Evolutionary conservation across 108 stramenopile genomes (phyloP).

Genomic region (Cyclotella kingstonii): DNA sequence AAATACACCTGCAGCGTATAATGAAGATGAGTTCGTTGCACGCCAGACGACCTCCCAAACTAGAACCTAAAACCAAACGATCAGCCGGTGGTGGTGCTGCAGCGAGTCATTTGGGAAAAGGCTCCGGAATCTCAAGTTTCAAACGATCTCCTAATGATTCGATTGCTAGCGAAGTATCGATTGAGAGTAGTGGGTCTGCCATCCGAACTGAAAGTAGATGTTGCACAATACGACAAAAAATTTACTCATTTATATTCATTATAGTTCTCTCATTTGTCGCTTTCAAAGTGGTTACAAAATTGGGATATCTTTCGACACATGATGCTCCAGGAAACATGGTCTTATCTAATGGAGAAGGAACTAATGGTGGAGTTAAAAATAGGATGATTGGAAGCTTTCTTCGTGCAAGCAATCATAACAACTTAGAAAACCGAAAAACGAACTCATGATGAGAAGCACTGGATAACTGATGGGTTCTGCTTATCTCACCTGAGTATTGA

Average conservation of each 20-base stretch:
- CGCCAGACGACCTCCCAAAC: constrained; percentile 31
- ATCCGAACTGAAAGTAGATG: neutral
- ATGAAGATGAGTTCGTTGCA: constrained; percentile 24
- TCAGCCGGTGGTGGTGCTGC: neutral
- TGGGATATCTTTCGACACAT: no score
- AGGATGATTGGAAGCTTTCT: no score
- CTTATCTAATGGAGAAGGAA: no score
- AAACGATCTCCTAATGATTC: neutral
- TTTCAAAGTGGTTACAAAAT: no score
- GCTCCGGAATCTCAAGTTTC: neutral
- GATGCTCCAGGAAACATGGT: no score
- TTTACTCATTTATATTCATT: neutral
- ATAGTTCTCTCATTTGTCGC: no score
- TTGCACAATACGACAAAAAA: neutral
- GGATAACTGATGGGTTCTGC: no score
- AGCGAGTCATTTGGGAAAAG: neutral
- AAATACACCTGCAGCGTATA: neutral
- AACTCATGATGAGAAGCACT: no score
- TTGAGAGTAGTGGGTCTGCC: neutral
- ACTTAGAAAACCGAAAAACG: no score
- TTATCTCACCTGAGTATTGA: no score
- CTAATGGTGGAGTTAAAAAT: no score
- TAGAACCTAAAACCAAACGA: constrained; percentile 14
- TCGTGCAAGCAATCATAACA: no score
- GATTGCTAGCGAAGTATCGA: neutral